phyloP scores from a whole-genome alignment of 116 monocot genomes.

The Trichopus zeylanicus region DNA sequence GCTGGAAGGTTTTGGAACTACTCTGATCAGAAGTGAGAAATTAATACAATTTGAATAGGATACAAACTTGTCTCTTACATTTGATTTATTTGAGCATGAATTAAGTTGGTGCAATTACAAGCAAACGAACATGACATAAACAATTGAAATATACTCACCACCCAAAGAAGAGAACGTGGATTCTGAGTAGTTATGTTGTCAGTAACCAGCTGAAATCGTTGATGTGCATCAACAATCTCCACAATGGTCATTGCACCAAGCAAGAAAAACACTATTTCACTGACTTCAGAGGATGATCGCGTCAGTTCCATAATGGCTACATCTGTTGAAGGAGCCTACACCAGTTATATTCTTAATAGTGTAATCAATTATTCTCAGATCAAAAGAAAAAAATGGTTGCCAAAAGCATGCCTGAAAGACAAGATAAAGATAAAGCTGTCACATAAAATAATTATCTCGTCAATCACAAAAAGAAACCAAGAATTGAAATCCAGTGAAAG shows the following conservation, averaged over 20 bases:
- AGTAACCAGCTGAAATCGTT: constrained; percentile 98
- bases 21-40: no score
- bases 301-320: constrained; percentile 84
- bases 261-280: constrained; percentile 98
- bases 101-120: no score
- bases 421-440: no score
- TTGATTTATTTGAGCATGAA: no score
- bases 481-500: no score
- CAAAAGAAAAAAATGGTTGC: not conserved
- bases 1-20: no score
- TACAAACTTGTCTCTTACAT: no score
- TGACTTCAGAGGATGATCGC: constrained; percentile 81
- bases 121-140: no score
- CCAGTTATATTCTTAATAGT: constrained; percentile 10
- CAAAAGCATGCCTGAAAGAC: no score
- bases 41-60: no score
- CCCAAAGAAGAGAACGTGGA: constrained; percentile 87
- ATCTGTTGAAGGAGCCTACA: constrained; percentile 93
- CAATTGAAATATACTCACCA: constrained; percentile 74
- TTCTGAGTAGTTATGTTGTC: constrained; percentile 95
- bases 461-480: no score
- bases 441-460: no score
- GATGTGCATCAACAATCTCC: constrained; percentile 98
- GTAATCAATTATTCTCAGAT: not conserved
- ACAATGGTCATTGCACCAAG: constrained; percentile 99